Percentiles rank a stretch among this genome's conserved stretches.
Evolutionary conservation across 2,329 filamentous ascomycete genomes (phyloP).

Genomic region (Clonostachys solani): DNA sequence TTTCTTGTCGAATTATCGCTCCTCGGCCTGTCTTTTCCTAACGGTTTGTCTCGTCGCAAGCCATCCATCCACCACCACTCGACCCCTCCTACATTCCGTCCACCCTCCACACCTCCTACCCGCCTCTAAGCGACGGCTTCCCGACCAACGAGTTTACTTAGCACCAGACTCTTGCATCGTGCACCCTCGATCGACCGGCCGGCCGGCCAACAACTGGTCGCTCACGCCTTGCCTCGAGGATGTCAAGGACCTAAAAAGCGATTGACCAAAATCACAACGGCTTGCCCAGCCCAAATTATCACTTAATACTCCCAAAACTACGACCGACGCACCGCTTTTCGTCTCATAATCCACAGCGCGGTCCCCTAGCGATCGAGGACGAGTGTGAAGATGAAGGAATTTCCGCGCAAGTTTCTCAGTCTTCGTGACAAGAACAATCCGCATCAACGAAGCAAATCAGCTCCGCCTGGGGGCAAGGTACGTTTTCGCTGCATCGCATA

Average conservation of each 20-base stretch:
- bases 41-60: not conserved
- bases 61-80: not conserved
- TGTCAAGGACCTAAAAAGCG: too few relatives aligned
- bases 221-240: too few relatives aligned
- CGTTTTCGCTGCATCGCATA: not conserved
- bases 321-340: too few relatives aligned
- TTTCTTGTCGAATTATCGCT: not conserved
- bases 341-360: not conserved
- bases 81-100: not conserved
- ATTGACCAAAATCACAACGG: too few relatives aligned
- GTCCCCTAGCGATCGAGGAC: conserved; percentile 10
- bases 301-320: too few relatives aligned
- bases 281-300: too few relatives aligned
- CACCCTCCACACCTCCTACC: not conserved
- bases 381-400: conserved; percentile 39
- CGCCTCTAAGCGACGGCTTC: too few relatives aligned
- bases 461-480: conserved; percentile 50
- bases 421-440: conserved; percentile 60
- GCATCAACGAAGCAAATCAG: conserved; percentile 51
- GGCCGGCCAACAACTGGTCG: too few relatives aligned
- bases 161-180: not conserved
- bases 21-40: not conserved
- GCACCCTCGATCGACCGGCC: not conserved
- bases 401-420: conserved; percentile 64
- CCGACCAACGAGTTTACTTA: not conserved